A percentile compares a stretch with the other conserved stretches of the same genome.
phyloP scores from a whole-genome alignment of 306 rosid species.

The Cucurbita pepo region DNA sequence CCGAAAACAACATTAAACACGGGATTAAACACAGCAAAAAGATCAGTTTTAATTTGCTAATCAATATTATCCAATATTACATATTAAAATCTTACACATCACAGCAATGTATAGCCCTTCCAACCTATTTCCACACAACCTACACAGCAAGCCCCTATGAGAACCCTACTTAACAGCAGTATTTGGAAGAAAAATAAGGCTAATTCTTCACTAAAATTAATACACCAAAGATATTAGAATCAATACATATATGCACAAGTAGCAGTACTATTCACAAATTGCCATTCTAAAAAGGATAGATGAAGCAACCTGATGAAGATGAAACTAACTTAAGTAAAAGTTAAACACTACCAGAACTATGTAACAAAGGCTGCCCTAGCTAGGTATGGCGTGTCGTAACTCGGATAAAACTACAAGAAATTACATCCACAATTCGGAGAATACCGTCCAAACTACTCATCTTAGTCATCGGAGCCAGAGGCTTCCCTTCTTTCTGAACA shows the following conservation, averaged over 20 bases:
- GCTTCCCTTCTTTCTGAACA: conserved; percentile 45
- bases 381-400: neutral
- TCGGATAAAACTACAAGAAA: neutral
- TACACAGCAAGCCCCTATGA: too few relatives aligned
- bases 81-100: too few relatives aligned
- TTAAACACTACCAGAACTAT: neutral
- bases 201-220: neutral
- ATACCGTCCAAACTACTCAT: conserved; percentile 41
- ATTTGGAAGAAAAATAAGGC: neutral
- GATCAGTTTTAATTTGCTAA: neutral
- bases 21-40: too few relatives aligned
- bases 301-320: neutral
- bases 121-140: neutral
- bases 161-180: neutral
- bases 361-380: neutral
- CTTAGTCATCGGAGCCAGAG: conserved; percentile 69
- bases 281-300: neutral
- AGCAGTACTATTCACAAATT: neutral
- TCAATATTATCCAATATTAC: neutral
- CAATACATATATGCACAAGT: neutral
- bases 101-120: neutral
- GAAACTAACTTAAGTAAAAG: neutral
- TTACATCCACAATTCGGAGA: neutral
- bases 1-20: too few relatives aligned
- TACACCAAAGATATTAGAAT: neutral